phyloP scores from a whole-genome alignment of 1,284 basidiomycete genomes.

The Cronartium quercuum region DNA sequence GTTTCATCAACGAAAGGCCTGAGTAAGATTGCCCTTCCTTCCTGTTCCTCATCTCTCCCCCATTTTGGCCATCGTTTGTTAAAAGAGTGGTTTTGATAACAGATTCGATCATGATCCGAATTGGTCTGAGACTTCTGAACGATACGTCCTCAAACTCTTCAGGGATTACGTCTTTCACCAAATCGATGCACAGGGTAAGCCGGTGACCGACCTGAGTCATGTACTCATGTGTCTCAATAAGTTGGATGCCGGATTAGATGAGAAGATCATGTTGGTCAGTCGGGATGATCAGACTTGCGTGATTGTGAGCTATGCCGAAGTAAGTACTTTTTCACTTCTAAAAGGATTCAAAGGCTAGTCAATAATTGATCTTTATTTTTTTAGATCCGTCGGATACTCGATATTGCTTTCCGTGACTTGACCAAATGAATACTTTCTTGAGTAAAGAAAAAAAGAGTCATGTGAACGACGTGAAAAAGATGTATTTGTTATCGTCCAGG shows the following conservation, averaged over 20 bases:
- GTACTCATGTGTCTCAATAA: conserved; percentile 58
- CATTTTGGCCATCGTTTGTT: neutral
- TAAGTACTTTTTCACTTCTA: conserved; percentile 40
- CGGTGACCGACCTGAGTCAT: conserved; percentile 81
- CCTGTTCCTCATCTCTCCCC: neutral
- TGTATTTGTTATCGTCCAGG: no score
- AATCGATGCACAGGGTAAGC: conserved; percentile 80
- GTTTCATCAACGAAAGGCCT: conserved; percentile 96
- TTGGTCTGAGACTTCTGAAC: conserved; percentile 97
- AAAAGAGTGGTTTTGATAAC: neutral
- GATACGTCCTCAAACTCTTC: conserved; percentile 97
- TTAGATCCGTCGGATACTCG: conserved; percentile 35
- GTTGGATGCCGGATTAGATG: conserved; percentile 87
- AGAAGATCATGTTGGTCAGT: conserved; percentile 87
- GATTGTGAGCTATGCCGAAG: conserved; percentile 87
- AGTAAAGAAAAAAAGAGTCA: no score
- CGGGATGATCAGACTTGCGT: conserved; percentile 93
- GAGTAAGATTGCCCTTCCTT: conserved; percentile 59
- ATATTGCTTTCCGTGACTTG: conserved; percentile 30
- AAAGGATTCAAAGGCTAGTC: no score
- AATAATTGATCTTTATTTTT: no score
- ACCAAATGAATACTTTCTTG: no score
- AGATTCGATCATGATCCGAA: conserved; percentile 90
- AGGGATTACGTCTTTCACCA: conserved; percentile 98
- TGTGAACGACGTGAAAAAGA: no score